Base-by-base conservation (phyloP, 176 grass and related monocot species). In the Saccharum officinarum region DNA sequence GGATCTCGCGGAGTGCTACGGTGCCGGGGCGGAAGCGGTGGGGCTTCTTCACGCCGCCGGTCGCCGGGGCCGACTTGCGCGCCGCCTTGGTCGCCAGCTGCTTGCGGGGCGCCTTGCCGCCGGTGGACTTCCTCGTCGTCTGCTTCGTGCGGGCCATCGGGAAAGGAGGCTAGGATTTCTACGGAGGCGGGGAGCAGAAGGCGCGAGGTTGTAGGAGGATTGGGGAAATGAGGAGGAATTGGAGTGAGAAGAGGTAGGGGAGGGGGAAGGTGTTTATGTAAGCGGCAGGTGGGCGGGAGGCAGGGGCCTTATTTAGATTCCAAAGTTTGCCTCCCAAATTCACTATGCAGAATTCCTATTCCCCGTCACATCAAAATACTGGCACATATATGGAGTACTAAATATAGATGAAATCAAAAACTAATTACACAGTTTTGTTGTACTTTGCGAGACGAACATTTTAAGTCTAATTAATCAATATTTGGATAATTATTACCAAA, bases 131-230 rank as follows among this genome's bases (percentile, higher is more conserved):
- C 17, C 92, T 57, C 14, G 87, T 89, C 7, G 89, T 94, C 71
- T 94, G 89, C 89, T 94, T 94, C 65, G 87, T 94, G 76, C 89
- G 89, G 13, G 92, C 92, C 92, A 94, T 94, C 17, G 46, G 17
- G 14, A 6, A 0, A 17, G 10, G 47, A 0, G 6, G 7, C 50
- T 72, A 69, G 57, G 49, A 79, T 16, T 40, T 69, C 46, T 6
- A 20, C 7, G 26, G 3, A 12, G 3, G 0, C 0, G 2, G 18
- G 17, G 3, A 11, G 15, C 1, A 3, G 64, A 31, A 15, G 3
- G 11, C n/a, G 33, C 22, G 50, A 55, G 33, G 28, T 18, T 8
- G 33, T 22, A 10, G 17, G 17, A 36, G 30, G 83, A 20, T 77
- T 33, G 33, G 63, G 40, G 30, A n/a, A n/a, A n/a, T n/a, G n/a